phyloP scores from a whole-genome alignment of 108 stramenopile species.

The Cyclostephanos tholiformis region DNA sequence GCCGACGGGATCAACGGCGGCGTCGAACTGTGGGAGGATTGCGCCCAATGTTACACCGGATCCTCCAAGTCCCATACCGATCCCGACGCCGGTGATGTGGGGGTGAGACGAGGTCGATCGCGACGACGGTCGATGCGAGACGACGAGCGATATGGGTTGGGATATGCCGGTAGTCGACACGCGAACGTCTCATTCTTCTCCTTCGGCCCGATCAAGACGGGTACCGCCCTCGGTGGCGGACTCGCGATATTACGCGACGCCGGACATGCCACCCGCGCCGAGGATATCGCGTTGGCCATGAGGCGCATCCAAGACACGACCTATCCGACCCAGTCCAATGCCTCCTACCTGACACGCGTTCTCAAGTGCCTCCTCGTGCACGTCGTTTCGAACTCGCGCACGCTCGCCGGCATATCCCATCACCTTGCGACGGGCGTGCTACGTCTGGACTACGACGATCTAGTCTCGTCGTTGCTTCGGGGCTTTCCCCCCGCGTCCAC shows the following conservation, averaged over 20 bases:
- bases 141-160: neutral
- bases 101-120: neutral
- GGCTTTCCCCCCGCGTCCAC: constrained; percentile 51
- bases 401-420: constrained; percentile 49
- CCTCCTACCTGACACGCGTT: constrained; percentile 52
- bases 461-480: constrained; percentile 59
- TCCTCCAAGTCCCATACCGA: neutral
- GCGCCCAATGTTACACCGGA: constrained; percentile 84
- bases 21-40: constrained; percentile 80
- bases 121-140: neutral
- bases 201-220: constrained; percentile 89
- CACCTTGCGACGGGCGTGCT: constrained; percentile 17
- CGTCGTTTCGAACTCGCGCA: constrained; percentile 51
- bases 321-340: constrained; percentile 53
- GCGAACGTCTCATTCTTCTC: constrained; percentile 73
- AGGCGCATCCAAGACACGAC: constrained; percentile 60
- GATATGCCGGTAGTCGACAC: constrained; percentile 41
- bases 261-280: neutral
- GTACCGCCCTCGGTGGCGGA: constrained; percentile 84
- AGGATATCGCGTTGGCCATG: constrained; percentile 43
- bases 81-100: neutral
- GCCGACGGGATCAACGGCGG: constrained; percentile 36
- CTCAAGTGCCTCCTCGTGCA: constrained; percentile 52
- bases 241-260: constrained; percentile 42
- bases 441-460: constrained; percentile 58